Base-by-base conservation (phyloP, 306 rosid genomes). In the Rubus parviflorus region DNA sequence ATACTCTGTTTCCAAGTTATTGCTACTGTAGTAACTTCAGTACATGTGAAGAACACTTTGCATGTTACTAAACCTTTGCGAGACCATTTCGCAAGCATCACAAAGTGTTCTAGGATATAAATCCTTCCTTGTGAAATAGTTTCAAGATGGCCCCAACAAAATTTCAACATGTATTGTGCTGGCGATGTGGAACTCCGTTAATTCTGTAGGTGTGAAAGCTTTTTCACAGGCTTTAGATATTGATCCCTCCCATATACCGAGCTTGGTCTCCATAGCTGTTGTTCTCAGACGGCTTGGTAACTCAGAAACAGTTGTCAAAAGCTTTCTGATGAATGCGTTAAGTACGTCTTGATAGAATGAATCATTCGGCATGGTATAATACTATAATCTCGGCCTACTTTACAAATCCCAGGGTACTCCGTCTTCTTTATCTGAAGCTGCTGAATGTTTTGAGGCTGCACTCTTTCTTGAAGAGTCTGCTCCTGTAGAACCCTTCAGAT, bases 401-500 rank as follows among this genome's bases (percentile, higher is more conserved):
- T 81, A 87, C 85, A 81, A 89, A 77, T 77, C 85, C 22, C 83
- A 83, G 79, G 94, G 89, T 6, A 73, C 83, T 49, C 63, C 58
- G 60, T 77, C 91, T n/a, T 85, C 93, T 16, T 74, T 81, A 56
- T 74, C 49, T 9, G 97, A 90, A 82, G 97, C 97, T 5, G 52
- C 84, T 1, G 97, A 91, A 64, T 95, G 92, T 67, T 95, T 95
- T 43, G 87, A 91, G 86, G 96, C 92, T 80, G 96, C 97, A 54
- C 23, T 85, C 53, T 67, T 66, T 81, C 94, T 95, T 79, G 89
- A 92, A 83, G 94, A 95, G 65, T 76, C 96, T 80, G 86, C 83
- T 70, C 97, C 97, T 35, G 87, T 95, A 80, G 97, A 91, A 72
- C 91, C 98, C 73, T 92, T 92, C 84, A 86, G 96, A 83, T 89